Evolutionary conservation across 495 filamentous ascomycete genomes (phyloP), one percentile per base, ranked within the genome.

Genomic region (Penicillium samsonianum): DNA sequence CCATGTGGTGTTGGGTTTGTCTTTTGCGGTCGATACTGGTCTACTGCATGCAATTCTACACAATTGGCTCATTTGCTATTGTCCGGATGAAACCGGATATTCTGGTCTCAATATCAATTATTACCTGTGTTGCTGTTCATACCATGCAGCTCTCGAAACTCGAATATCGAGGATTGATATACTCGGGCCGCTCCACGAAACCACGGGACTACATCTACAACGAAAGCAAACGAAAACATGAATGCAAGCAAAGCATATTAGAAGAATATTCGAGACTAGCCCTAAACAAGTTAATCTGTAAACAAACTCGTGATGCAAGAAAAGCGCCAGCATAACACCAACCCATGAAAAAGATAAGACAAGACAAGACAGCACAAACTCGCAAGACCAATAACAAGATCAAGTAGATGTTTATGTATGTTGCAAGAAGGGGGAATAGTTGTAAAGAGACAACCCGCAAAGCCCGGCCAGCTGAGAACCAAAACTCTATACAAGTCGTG

Each of bases 401-500:
- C 53, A 53, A 50, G 51, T 54, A 63, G 55, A 57, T 66, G 50
- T 62, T 65, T 54, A 64, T 68, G 58, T 68, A 64, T 66, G 55
- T 64, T 12, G 22, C n/a, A 53, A 47, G 56, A 44, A 52, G 41
- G 47, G 58, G 60, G 50, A 63, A 65, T 68, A 68, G 48, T 53
- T 55, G 38, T 19, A 50, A 62, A 55, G 53, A 57, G 41, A 44
- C 31, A 67, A 50, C 55, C 58, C 56, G 57, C 44, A 53, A 44
- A 59, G 56, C 53, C 41, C 40, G 53, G 46, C 51, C 38, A 52
- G 58, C 58, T 59, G 53, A 59, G 45, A 57, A 63, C 55, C 60
- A 40, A 23, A 67, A 64, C 60, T 70, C 67, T 68, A 70, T 70
- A 61, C 64, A 67, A 52, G 59, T 60, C 61, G 44, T 62, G 58